Evolutionary conservation across 106 monocot species (phyloP).

Genomic region (Xerophyta viscosa): DNA sequence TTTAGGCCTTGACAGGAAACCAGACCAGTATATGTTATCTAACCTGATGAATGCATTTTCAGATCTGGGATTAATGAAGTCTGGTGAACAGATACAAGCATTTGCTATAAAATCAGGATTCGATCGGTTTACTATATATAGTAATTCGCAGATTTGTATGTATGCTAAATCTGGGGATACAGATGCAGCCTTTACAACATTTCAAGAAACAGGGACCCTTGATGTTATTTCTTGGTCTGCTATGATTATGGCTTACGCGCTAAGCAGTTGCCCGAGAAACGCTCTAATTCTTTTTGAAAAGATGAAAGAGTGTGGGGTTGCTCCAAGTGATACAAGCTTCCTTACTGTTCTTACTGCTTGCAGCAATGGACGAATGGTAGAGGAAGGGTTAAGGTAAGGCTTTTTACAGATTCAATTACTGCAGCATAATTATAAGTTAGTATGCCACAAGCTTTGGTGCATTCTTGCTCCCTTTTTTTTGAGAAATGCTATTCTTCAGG

Average conservation of each 20-base stretch:
- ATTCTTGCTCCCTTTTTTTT: too few species aligned
- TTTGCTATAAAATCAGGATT: slow-evolving; percentile 38
- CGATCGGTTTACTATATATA: slow-evolving; percentile 15
- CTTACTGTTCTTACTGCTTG: neutral
- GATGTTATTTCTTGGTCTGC: slow-evolving; percentile 63
- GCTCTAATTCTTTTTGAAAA: slow-evolving; percentile 40
- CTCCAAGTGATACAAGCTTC: slow-evolving; percentile 41
- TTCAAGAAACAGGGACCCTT: slow-evolving; percentile 30
- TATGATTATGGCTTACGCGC: slow-evolving; percentile 46
- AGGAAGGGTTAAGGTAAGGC: neutral
- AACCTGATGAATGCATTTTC: slow-evolving; percentile 57
- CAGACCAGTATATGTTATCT: slow-evolving; percentile 50
- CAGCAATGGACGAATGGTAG: neutral
- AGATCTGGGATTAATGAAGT: slow-evolving; percentile 28
- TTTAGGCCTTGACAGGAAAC: slow-evolving; percentile 25
- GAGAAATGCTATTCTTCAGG: too few species aligned
- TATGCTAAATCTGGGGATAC: slow-evolving; percentile 51
- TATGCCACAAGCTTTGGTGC: too few species aligned
- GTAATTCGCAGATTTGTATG: slow-evolving; percentile 45
- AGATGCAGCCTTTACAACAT: slow-evolving; percentile 37
- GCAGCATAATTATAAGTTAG: too few species aligned
- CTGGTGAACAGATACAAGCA: slow-evolving; percentile 46
- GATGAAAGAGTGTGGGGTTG: slow-evolving; percentile 26
- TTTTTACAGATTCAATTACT: neutral
- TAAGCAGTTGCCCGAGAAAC: slow-evolving; percentile 42